Evolutionary conservation across 768 basidiomycete species (phyloP).

Genomic region (Lyophyllum shimeji): DNA sequence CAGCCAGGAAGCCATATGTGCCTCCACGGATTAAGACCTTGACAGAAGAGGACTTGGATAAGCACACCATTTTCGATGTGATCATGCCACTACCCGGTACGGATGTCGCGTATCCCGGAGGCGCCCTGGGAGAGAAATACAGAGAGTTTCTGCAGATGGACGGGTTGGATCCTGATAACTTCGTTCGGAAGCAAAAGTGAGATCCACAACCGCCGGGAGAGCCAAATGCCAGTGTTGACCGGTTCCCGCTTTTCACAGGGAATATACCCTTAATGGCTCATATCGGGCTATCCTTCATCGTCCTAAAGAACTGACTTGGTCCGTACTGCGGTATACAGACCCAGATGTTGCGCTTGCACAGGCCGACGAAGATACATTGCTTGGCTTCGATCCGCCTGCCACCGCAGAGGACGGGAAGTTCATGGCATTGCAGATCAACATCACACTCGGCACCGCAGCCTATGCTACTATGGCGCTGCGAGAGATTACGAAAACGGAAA

Average conservation of each 20-base stretch:
- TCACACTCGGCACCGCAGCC: slow-evolving; percentile 86
- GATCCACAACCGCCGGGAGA: slow-evolving; percentile 18
- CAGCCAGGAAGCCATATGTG: slow-evolving; percentile 55
- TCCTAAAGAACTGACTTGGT: slow-evolving; percentile 82
- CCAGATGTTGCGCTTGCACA: slow-evolving; percentile 91
- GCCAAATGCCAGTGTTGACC: neutral
- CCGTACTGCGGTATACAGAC: slow-evolving; percentile 84
- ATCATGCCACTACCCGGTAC: slow-evolving; percentile 97
- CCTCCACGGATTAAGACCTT: slow-evolving; percentile 76
- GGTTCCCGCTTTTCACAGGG: slow-evolving; percentile 46
- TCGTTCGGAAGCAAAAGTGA: slow-evolving; percentile 87
- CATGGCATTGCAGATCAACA: slow-evolving; percentile 80
- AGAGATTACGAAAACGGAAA: slow-evolving; percentile 94
- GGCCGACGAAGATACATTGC: slow-evolving; percentile 91
- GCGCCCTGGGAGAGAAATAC: slow-evolving; percentile 83
- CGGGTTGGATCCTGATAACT: slow-evolving; percentile 88
- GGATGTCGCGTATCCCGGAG: slow-evolving; percentile 91
- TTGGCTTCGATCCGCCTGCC: slow-evolving; percentile 74
- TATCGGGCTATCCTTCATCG: slow-evolving; percentile 91
- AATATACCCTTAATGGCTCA: slow-evolving; percentile 89
- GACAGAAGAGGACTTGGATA: slow-evolving; percentile 71
- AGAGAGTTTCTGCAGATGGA: slow-evolving; percentile 78
- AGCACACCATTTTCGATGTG: slow-evolving; percentile 91
- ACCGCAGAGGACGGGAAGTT: slow-evolving; percentile 76
- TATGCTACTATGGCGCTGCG: slow-evolving; percentile 99